A percentile compares a stretch with the other conserved stretches of the same genome.
These are phyloP conservation scores for Chlamydomonas reinhardtii DNA, from an alignment of 163 green algal genomes.

Conservation along the genomic window DNA sequence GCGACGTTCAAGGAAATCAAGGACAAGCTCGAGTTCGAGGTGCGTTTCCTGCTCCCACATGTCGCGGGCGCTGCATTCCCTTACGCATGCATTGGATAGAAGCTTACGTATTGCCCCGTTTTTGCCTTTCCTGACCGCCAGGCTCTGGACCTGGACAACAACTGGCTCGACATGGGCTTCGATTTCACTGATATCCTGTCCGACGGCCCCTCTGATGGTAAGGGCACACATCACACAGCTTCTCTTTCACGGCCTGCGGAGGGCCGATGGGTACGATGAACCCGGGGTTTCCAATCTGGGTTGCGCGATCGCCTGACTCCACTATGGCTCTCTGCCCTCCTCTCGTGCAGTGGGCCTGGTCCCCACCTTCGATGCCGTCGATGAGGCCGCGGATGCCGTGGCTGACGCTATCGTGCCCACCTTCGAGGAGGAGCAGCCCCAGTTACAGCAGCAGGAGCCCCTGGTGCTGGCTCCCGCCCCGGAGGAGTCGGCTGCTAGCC, in stretches of 20 bases:
- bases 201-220: constrained; percentile 32
- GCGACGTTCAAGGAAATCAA: constrained; percentile 48
- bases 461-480: background rate
- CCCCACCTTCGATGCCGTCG: constrained; percentile 49
- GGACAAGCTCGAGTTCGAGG: constrained; percentile 49
- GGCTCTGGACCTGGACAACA: constrained; percentile 62
- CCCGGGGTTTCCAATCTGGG: too few relatives aligned
- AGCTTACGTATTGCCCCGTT: background rate
- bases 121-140: constrained; percentile 1
- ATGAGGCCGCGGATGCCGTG: constrained; percentile 15
- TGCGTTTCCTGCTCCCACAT: background rate
- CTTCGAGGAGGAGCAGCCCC: background rate
- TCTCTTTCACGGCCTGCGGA: too few relatives aligned
- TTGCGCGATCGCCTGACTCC: too few relatives aligned
- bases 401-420: constrained; percentile 14
- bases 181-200: constrained; percentile 60
- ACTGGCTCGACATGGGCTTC: constrained; percentile 70
- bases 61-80: too few relatives aligned
- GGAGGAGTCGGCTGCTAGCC: background rate
- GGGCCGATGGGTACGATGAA: too few relatives aligned
- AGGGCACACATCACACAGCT: background rate
- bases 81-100: background rate
- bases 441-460: background rate
- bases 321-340: too few relatives aligned
- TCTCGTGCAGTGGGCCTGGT: constrained; percentile 55